A percentile compares a stretch with the other conserved stretches of the same genome.
phyloP scores from a whole-genome alignment of 176 grass and related monocot genomes.

The Carex myosuroides region DNA sequence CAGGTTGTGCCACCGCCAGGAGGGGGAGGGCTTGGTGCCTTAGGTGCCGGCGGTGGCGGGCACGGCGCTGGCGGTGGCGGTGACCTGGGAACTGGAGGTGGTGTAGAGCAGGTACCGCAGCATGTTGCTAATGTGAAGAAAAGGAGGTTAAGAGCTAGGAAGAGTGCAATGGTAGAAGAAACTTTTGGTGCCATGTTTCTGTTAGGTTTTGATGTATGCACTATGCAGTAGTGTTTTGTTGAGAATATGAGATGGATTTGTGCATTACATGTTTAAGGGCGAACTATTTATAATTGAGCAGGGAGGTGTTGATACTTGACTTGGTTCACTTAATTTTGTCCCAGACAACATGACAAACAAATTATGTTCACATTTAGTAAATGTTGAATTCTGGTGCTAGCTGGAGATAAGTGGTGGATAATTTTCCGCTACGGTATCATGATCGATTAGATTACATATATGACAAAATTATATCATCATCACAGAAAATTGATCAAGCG shows the following conservation, averaged over 20 bases:
- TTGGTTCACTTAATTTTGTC: background rate
- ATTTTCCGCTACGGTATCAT: too few relatives aligned
- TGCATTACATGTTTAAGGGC: too few relatives aligned
- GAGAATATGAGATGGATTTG: background rate
- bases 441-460: too few relatives aligned
- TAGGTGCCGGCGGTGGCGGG: background rate
- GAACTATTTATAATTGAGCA: background rate
- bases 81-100: background rate
- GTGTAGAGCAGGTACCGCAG: conserved; percentile 20
- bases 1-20: conserved; percentile 16
- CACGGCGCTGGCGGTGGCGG: background rate
- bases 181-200: conserved; percentile 12
- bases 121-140: conserved; percentile 6
- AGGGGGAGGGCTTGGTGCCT: conserved; percentile 2
- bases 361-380: background rate
- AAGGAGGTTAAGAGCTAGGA: conserved; percentile 23
- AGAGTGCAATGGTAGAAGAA: conserved; percentile 5
- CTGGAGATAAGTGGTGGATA: background rate
- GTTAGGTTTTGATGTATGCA: background rate
- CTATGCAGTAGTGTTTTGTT: background rate
- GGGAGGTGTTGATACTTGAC: background rate
- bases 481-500: too few relatives aligned
- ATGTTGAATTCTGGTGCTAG: background rate
- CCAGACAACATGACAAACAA: background rate
- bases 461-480: too few relatives aligned